Percentiles rank a stretch among this genome's conserved stretches.
phyloP scores from a whole-genome alignment of 768 basidiomycete species.

The Trametes cinnabarina region DNA sequence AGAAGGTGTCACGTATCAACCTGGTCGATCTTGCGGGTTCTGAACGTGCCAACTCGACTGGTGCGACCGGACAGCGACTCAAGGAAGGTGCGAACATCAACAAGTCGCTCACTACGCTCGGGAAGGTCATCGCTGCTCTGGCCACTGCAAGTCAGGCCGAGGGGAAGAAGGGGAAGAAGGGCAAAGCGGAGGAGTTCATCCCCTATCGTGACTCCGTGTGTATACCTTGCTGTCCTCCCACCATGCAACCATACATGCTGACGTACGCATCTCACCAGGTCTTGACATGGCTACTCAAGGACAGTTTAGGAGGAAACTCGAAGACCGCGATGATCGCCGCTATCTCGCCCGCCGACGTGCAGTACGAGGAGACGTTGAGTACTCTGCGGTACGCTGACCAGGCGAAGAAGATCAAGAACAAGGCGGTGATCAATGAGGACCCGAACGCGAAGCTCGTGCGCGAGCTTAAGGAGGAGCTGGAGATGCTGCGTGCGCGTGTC shows the following conservation, averaged over 20 bases:
- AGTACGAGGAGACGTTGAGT: constrained; percentile 93
- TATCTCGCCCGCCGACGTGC: constrained; percentile 87
- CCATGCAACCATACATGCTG: too few relatives aligned
- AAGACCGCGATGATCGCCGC: constrained; percentile 99
- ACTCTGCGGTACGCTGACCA: constrained; percentile 97
- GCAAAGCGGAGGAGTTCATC: constrained; percentile 87
- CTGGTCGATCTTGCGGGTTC: constrained; percentile 96
- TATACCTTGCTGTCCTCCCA: constrained; percentile 37
- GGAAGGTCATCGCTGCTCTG: constrained; percentile 94
- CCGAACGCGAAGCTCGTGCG: constrained; percentile 98
- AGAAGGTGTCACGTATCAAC: constrained; percentile 98
- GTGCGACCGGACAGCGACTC: constrained; percentile 91
- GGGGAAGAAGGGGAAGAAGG: constrained; percentile 71
- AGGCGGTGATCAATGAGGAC: constrained; percentile 99
- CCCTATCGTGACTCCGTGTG: constrained; percentile 98
- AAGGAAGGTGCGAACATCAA: constrained; percentile 99
- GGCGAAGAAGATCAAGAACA: constrained; percentile 99
- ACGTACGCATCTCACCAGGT: constrained; percentile 57
- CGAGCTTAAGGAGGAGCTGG: constrained; percentile 97
- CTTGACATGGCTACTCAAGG: constrained; percentile 96
- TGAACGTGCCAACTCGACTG: constrained; percentile 95
- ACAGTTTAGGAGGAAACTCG: constrained; percentile 94
- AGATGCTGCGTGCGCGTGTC: constrained; percentile 86
- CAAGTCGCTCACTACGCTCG: constrained; percentile 95
- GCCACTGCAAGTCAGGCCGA: constrained; percentile 59